Base-by-base conservation (phyloP, 495 filamentous ascomycete species). In the Chaetomium cochliodes region DNA sequence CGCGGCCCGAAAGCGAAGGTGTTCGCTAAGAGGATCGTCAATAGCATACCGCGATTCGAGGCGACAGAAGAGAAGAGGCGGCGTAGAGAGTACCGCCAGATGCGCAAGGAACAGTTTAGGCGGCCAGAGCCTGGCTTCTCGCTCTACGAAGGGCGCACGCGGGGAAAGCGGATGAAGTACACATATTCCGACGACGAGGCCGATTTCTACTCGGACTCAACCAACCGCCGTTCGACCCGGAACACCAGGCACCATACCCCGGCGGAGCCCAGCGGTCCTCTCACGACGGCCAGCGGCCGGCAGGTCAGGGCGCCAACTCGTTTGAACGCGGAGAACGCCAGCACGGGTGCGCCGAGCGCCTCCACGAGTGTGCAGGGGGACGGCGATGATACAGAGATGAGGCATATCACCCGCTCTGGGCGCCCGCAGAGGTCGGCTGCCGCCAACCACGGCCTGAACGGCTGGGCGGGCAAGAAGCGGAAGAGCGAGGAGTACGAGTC, bases 51-150 rank as follows among this genome's bases (percentile, higher is more conserved):
- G 37, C 86, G 92, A n/a, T 97, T 98, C 70, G 94, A 98, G 73
- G 91, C 90, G 26, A 91, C 90, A 30, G 93, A 98, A 77, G 92
- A 96, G 90, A 97, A 96, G 84, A 91, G 94, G 47, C 92, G 88
- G 71, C 90, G 92, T 20, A 88, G 94, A 37, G 96, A 98, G 71
- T 97, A 98, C 70, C 88, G 94, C 26, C 82, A 90, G 72, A 84
- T 85, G 63, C 89, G 91, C 60, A 96, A 96, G 73, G 90, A 91
- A 54, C 88, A 89, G 62, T 98, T 98, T 76, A 82, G 86, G 58
- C 88, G 93, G 16, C 92, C 93, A 5, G 92, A 96, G 68, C 88
- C 89, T 28, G 92, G 92, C 4, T 92, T 93, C 76, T 97, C 92
- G 16, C 80, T 94, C 58, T 98, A 98, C 75, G 94, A 98, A 79